Conservation (phyloP, 805 yeast species). For the Cyberlindnera galapagoensis region DNA sequence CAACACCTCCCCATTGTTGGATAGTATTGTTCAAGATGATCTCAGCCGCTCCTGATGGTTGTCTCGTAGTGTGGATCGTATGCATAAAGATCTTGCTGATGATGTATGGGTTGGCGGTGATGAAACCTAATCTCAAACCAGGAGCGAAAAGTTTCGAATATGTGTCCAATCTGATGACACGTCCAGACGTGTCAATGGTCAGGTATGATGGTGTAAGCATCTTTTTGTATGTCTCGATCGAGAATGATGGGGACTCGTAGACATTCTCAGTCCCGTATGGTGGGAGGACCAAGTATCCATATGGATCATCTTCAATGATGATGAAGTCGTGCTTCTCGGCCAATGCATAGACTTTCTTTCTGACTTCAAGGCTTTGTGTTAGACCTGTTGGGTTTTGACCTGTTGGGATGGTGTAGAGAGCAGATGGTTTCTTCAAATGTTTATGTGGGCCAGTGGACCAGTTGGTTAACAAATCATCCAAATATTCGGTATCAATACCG, state of each 20-base stretch:
- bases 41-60: slow-evolving; percentile 70
- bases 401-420: slow-evolving; percentile 65
- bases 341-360: slow-evolving; percentile 50
- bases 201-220: slow-evolving; percentile 54
- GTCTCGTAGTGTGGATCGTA: slow-evolving; percentile 63
- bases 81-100: slow-evolving; percentile 46
- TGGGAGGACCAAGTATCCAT: slow-evolving; percentile 55
- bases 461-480: slow-evolving; percentile 46
- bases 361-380: slow-evolving; percentile 52
- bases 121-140: slow-evolving; percentile 70
- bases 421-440: slow-evolving; percentile 45
- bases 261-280: slow-evolving; percentile 21
- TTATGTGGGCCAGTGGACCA: slow-evolving; percentile 45
- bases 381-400: slow-evolving; percentile 88
- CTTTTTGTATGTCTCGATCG: slow-evolving; percentile 27
- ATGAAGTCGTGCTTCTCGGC: slow-evolving; percentile 63
- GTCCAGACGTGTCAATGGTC: slow-evolving; percentile 62
- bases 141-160: slow-evolving; percentile 78
- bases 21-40: slow-evolving; percentile 48
- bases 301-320: slow-evolving; percentile 82
- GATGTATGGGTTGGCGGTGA: slow-evolving; percentile 58
- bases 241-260: slow-evolving; percentile 17
- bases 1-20: slow-evolving; percentile 55
- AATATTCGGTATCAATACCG: slow-evolving; percentile 37
- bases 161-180: slow-evolving; percentile 50